Evolutionary conservation across 202 grass and related monocot species (phyloP), one percentile per base, ranked within the genome.

Genomic region (Zizania palustris): DNA sequence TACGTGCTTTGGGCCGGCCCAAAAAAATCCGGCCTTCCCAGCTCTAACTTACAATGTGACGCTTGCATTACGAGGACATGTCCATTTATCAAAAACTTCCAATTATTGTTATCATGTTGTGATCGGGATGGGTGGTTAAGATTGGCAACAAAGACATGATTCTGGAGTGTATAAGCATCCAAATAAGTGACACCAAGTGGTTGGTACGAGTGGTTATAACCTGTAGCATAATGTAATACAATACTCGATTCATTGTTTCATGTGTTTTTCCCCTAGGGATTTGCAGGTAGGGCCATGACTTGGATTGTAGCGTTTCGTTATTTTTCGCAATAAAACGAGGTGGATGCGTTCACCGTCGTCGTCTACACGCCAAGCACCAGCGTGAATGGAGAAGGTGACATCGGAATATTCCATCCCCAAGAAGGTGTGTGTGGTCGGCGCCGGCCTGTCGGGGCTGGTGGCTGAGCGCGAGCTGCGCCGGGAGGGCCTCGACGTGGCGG

Each of bases 11-110:
- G n/a, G n/a, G n/a, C n/a, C n/a, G n/a, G n/a, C n/a, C n/a, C n/a
- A n/a, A n/a, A n/a, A n/a, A n/a, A n/a, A n/a, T n/a, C n/a, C n/a
- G n/a, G n/a, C n/a, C n/a, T n/a, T n/a, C n/a, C n/a, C n/a, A n/a
- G n/a, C n/a, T n/a, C n/a, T n/a, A n/a, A n/a, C n/a, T 58, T 74
- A 98, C 63, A 98, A 98, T 21, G 96, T 98, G 45, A 98, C 91
- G 10, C 80, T 98, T 75, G 96, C 96, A 63, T 63, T 98, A 9
- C 92, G 91, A 91, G 91, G 96, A 7, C 96, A 98, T 85, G 89
- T 95, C 16, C 96, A 98, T 89, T 89, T 9, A 49, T 98, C 16
- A 87, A 90, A 75, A 95, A 98, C 22, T 89, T 70, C 36, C 86
- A 85, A 54, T 98, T n/a, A n/a, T n/a, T n/a, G n/a, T n/a, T n/a